Conservation (phyloP, 306 rosid species). For the Clitoria ternatea region DNA sequence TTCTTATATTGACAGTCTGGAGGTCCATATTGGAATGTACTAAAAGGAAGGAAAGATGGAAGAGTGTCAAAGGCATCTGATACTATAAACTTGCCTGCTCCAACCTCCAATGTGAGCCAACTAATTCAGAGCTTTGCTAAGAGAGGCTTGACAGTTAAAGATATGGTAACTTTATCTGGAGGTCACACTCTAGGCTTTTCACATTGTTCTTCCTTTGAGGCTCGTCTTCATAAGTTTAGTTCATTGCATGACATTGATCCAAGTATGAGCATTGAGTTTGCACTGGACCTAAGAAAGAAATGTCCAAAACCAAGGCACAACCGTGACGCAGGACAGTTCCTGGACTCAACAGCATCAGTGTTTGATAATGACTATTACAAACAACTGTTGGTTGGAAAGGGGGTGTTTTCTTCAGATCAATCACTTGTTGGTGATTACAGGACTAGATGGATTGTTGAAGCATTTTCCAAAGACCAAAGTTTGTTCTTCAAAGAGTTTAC, state of each 20-base stretch:
- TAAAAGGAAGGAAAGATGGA: conserved; percentile 82
- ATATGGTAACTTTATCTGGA: conserved; percentile 67
- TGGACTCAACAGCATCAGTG: conserved; percentile 66
- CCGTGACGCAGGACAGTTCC: conserved; percentile 42
- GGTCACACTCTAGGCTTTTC: conserved; percentile 83
- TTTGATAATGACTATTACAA: conserved; percentile 71
- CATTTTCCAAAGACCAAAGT: conserved; percentile 55
- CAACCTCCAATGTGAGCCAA: conserved; percentile 55
- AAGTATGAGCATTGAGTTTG: conserved; percentile 43
- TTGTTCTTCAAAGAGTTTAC: conserved; percentile 61
- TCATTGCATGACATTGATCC: conserved; percentile 53
- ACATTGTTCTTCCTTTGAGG: conserved; percentile 66
- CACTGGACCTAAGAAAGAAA: conserved; percentile 40
- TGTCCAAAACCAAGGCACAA: conserved; percentile 59
- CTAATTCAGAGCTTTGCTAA: conserved; percentile 56
- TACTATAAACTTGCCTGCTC: conserved; percentile 60
- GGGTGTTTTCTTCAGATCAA: conserved; percentile 70
- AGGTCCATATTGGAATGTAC: conserved; percentile 72
- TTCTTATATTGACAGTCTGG: conserved; percentile 46
- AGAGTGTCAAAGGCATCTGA: conserved; percentile 62
- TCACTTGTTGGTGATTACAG: conserved; percentile 51
- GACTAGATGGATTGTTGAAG: conserved; percentile 63
- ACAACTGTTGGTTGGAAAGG: conserved; percentile 41
- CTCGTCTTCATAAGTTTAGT: conserved; percentile 48
- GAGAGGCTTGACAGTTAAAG: conserved; percentile 65